These are phyloP conservation scores for Cucurbita pepo DNA, from an alignment of 306 rosid species.

Conservation along the genomic window DNA sequence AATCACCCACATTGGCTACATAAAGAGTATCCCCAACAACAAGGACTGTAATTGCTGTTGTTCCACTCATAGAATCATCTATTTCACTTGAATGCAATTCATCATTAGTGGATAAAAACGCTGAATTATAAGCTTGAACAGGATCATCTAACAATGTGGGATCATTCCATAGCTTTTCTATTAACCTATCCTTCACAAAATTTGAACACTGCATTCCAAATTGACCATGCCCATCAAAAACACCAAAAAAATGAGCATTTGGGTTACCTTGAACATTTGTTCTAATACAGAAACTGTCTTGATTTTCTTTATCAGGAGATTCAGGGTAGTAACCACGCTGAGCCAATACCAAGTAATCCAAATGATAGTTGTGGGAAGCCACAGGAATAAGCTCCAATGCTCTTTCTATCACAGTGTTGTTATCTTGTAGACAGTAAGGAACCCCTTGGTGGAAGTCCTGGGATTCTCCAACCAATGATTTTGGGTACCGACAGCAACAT, in stretches of 20 bases:
- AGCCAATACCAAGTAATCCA: conserved; percentile 65
- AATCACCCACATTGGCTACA: conserved; percentile 96
- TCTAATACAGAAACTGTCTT: conserved; percentile 63
- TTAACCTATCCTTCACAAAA: conserved; percentile 58
- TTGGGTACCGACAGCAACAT: conserved; percentile 58
- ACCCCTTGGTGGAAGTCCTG: conserved; percentile 14
- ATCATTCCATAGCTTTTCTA: conserved; percentile 47
- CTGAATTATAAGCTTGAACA: conserved; percentile 47
- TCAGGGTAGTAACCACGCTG: conserved; percentile 93
- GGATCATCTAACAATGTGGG: conserved; percentile 53
- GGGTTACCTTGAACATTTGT: conserved; percentile 68
- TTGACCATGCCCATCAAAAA: conserved; percentile 90
- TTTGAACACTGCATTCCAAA: conserved; percentile 71
- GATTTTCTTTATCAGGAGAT: conserved; percentile 65
- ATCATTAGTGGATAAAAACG: conserved; percentile 45
- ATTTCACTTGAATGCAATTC: conserved; percentile 49
- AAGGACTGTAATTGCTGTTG: conserved; percentile 83
- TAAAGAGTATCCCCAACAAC: conserved; percentile 56
- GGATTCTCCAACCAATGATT: conserved; percentile 49
- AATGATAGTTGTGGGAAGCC: conserved; percentile 53
- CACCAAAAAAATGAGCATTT: conserved; percentile 77
- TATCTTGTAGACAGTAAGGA: conserved; percentile 15
- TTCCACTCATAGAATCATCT: conserved; percentile 93
- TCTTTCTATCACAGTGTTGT: conserved; percentile 51
- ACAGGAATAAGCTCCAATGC: conserved; percentile 46